Evolutionary conservation across 768 basidiomycete genomes (phyloP).

Genomic region (Suillus cothurnatus): DNA sequence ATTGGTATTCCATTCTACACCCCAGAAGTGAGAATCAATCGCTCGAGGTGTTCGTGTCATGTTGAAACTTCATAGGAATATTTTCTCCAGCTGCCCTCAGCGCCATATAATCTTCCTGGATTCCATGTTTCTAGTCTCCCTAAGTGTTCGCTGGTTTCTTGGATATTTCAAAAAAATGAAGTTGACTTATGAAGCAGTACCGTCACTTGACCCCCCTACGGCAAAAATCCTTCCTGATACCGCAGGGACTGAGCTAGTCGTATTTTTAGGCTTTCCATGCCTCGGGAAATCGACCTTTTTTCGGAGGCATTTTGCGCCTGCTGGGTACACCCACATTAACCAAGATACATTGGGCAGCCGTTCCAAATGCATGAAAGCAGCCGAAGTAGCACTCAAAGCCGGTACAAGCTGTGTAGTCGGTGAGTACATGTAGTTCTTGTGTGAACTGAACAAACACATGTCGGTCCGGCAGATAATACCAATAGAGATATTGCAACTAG

Average conservation of each 20-base stretch:
- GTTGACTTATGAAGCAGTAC: constrained; percentile 38
- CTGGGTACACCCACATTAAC: constrained; percentile 81
- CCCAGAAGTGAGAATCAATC: constrained; percentile 63
- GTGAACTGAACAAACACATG: constrained; percentile 9
- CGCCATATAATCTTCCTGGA: constrained; percentile 56
- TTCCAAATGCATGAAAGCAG: constrained; percentile 70
- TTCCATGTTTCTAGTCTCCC: constrained; percentile 62
- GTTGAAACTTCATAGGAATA: constrained; percentile 62
- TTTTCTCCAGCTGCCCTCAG: constrained; percentile 58
- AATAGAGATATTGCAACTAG: constrained; percentile 76
- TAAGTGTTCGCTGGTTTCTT: constrained; percentile 19
- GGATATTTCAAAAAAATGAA: not conserved
- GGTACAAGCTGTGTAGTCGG: constrained; percentile 79
- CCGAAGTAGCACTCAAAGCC: constrained; percentile 52
- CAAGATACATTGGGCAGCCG: constrained; percentile 82
- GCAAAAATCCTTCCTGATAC: constrained; percentile 18
- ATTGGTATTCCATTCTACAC: constrained; percentile 74
- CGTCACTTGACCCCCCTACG: constrained; percentile 27
- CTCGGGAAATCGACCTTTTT: constrained; percentile 87
- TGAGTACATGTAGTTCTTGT: constrained; percentile 34
- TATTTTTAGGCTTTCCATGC: constrained; percentile 65
- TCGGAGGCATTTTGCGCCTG: constrained; percentile 61
- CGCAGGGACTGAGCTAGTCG: constrained; percentile 46
- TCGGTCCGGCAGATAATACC: constrained; percentile 73
- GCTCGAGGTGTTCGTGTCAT: not conserved